Evolutionary conservation across 129 eudicot species (phyloP), one percentile per base, ranked within the genome.

Genomic region (Artemisia annua): DNA sequence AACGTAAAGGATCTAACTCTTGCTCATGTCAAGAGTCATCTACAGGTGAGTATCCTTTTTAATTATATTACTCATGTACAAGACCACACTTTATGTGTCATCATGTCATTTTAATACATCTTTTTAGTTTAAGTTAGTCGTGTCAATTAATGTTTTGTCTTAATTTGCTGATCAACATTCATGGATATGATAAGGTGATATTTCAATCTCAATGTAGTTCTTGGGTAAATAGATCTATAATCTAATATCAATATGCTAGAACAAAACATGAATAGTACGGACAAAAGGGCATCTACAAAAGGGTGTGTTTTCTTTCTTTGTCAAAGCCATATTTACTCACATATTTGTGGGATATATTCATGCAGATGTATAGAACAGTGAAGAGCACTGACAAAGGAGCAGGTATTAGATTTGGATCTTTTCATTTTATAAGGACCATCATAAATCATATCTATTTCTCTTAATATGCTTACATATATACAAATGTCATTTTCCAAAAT

Each of bases 351-450:
- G 70, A 39, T 76, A 61, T 65, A 28, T 70, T 72, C 80, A 81
- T 89, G 90, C 96, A 92, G 97, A 92, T 92, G 97, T 89, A 92
- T 79, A 89, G 97, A 89, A 92, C 96, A 72, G 97, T 92, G 86
- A 92, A 92, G 94, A 87, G 85, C 94, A 92, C 97, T 62, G 89
- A 86, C 85, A 92, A 86, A 82, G 86, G 78, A 75, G 67, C 83
- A 87, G 97, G 89, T 87, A 79, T 69, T 75, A 59, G 18, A 48
- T 72, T 80, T 86, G 60, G 66, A 74, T 83, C 48, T 83, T 63
- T 67, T 75, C 71, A 28, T 58, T 63, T 16, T 28, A 52, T 44
- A 70, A 62, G 64, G 54, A 65, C 77, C 80, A 66, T 60, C 54
- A 67, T 79, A 53, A 53, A 72, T 73, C 71, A 16, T 72, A 69